Evolutionary conservation across 192 early-diverging fungal genomes (phyloP).

Genomic region (Jimgerdemannia flammicorona): DNA sequence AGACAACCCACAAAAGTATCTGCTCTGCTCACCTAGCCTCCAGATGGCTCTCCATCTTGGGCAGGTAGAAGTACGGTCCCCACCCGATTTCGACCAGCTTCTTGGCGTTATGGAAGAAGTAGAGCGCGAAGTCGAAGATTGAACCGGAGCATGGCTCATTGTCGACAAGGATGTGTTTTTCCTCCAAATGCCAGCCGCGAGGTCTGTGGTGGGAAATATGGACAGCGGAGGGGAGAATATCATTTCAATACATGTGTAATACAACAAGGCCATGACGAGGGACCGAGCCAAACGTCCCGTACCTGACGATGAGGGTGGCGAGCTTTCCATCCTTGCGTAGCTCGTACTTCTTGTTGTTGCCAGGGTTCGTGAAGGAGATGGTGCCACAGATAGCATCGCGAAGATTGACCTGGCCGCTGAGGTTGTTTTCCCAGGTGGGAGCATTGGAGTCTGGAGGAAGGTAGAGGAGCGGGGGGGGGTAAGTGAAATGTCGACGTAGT

Average conservation of each 20-base stretch:
- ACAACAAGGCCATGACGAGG: not conserved
- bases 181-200: slow-evolving; percentile 99
- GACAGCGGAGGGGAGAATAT: not conserved
- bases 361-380: slow-evolving; percentile 78
- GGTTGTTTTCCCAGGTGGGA: slow-evolving; percentile 93
- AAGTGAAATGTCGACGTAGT: slow-evolving; percentile 2
- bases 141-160: slow-evolving; percentile 91
- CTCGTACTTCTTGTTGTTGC: slow-evolving; percentile 93
- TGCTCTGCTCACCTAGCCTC: slow-evolving; percentile 60
- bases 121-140: slow-evolving; percentile 97
- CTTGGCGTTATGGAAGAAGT: slow-evolving; percentile 98
- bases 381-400: slow-evolving; percentile 87
- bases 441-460: slow-evolving; percentile 79
- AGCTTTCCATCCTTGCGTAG: slow-evolving; percentile 86
- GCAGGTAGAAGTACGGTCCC: slow-evolving; percentile 98
- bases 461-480: slow-evolving; percentile 10
- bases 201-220: slow-evolving; percentile 48
- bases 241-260: too few relatives aligned
- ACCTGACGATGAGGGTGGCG: slow-evolving; percentile 89
- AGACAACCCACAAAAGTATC: too few relatives aligned
- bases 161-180: slow-evolving; percentile 92
- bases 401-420: slow-evolving; percentile 91
- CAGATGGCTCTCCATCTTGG: slow-evolving; percentile 98
- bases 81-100: slow-evolving; percentile 77
- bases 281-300: slow-evolving; percentile 3